phyloP scores from a whole-genome alignment of 768 basidiomycete species.

The Podaxis mareebaensis region DNA sequence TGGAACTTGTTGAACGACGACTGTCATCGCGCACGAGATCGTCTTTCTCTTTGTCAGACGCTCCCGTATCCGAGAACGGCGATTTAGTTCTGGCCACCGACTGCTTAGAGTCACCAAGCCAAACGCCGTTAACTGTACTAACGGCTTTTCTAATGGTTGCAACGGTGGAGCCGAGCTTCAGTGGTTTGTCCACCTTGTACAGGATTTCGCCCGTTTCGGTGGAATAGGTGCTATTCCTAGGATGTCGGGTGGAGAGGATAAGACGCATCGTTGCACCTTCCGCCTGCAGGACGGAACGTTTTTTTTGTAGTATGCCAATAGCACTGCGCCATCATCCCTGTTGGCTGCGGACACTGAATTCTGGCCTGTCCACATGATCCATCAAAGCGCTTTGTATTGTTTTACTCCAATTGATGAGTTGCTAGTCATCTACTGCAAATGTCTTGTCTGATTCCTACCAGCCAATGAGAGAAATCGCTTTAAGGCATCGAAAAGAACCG shows the following conservation, averaged over 20 bases:
- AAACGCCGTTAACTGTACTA: slow-evolving; percentile 3
- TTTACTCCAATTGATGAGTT: too few species aligned
- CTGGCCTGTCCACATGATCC: too few species aligned
- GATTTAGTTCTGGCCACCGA: not conserved
- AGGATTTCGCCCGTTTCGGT: slow-evolving; percentile 22
- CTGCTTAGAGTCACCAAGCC: not conserved
- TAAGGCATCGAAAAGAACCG: too few species aligned
- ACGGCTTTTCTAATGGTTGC: slow-evolving; percentile 20
- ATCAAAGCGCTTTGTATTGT: too few species aligned
- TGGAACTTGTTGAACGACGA: not conserved
- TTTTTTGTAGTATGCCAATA: too few species aligned
- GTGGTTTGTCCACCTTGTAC: slow-evolving; percentile 22
- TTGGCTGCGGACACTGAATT: too few species aligned
- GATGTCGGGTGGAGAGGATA: slow-evolving; percentile 22
- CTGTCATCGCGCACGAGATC: not conserved
- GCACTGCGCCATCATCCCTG: too few species aligned
- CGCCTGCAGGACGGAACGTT: slow-evolving; percentile 15
- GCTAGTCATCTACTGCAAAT: too few species aligned
- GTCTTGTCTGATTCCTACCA: too few species aligned
- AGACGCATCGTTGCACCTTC: slow-evolving; percentile 21
- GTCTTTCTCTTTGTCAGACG: not conserved
- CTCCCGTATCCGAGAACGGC: not conserved
- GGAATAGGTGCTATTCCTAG: slow-evolving; percentile 23
- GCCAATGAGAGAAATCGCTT: too few species aligned
- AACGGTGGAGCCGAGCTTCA: slow-evolving; percentile 2